These are phyloP conservation scores for Kwoniella europaea DNA, from an alignment of 768 basidiomycete species.

Conservation along the genomic window DNA sequence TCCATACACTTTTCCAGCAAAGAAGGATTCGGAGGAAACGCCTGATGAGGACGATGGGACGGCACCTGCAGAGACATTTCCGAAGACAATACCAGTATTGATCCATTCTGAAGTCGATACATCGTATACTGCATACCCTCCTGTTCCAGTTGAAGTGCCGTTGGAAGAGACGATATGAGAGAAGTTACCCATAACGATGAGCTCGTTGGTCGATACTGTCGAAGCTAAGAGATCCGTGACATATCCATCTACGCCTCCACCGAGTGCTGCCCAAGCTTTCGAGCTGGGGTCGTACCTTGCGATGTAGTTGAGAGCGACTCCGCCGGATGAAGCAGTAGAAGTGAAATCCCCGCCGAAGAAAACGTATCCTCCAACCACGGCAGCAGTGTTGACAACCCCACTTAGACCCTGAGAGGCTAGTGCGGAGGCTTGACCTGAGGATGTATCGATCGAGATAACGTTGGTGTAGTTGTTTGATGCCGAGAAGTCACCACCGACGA, in stretches of 20 bases:
- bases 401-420: conserved; percentile 75
- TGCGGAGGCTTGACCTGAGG: conserved; percentile 61
- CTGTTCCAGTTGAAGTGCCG: conserved; percentile 57
- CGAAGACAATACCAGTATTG: conserved; percentile 69
- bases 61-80: conserved; percentile 51
- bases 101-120: conserved; percentile 68
- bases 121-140: conserved; percentile 80
- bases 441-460: conserved; percentile 72
- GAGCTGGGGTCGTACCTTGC: conserved; percentile 72
- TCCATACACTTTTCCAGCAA: conserved; percentile 48
- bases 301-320: conserved; percentile 66
- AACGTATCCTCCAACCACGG: conserved; percentile 63
- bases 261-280: conserved; percentile 72
- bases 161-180: conserved; percentile 60
- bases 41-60: conserved; percentile 33
- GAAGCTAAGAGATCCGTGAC: conserved; percentile 66
- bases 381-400: conserved; percentile 73
- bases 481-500: conserved; percentile 78
- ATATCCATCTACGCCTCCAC: conserved; percentile 74
- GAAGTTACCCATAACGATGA: conserved; percentile 80
- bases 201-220: conserved; percentile 59
- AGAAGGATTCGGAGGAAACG: conserved; percentile 68
- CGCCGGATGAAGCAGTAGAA: conserved; percentile 63
- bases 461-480: conserved; percentile 67
- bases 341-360: conserved; percentile 89